phyloP scores from a whole-genome alignment of 352 stramenopile genomes.

The Discostella stelligera region DNA sequence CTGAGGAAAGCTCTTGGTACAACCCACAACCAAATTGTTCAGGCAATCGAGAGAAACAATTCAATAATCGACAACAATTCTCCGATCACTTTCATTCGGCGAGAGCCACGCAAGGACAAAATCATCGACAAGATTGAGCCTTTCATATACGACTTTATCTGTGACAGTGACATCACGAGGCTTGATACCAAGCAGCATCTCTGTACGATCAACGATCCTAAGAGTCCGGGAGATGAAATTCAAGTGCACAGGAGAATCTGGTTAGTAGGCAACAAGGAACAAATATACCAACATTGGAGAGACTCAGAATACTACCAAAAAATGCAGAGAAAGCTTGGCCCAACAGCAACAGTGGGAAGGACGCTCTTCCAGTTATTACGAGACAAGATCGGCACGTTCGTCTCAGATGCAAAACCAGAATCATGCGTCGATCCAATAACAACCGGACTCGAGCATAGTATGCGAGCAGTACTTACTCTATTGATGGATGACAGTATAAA shows the following conservation, averaged over 20 bases:
- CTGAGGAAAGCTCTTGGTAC: slow-evolving; percentile 1
- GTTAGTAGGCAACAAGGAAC: neutral
- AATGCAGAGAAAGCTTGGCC: neutral
- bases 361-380: slow-evolving; percentile 1
- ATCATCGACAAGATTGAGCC: neutral
- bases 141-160: slow-evolving; percentile 4
- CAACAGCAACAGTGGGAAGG: neutral
- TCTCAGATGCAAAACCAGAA: slow-evolving; percentile 8
- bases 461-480: slow-evolving; percentile 7
- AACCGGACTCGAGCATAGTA: slow-evolving; percentile 8
- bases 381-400: slow-evolving; percentile 11
- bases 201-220: slow-evolving; percentile 4
- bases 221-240: neutral
- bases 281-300: too few relatives aligned
- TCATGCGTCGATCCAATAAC: slow-evolving; percentile 34
- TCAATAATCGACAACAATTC: neutral
- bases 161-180: slow-evolving; percentile 5
- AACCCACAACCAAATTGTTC: slow-evolving; percentile 5
- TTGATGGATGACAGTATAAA: neutral
- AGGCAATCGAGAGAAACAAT: neutral
- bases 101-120: slow-evolving; percentile 3
- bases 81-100: neutral
- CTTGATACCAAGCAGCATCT: slow-evolving; percentile 24
- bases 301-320: slow-evolving; percentile 9
- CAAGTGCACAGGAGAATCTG: slow-evolving; percentile 13